Evolutionary conservation across 2,329 filamentous ascomycete species (phyloP).

Genomic region (Diaporthe amygdali): DNA sequence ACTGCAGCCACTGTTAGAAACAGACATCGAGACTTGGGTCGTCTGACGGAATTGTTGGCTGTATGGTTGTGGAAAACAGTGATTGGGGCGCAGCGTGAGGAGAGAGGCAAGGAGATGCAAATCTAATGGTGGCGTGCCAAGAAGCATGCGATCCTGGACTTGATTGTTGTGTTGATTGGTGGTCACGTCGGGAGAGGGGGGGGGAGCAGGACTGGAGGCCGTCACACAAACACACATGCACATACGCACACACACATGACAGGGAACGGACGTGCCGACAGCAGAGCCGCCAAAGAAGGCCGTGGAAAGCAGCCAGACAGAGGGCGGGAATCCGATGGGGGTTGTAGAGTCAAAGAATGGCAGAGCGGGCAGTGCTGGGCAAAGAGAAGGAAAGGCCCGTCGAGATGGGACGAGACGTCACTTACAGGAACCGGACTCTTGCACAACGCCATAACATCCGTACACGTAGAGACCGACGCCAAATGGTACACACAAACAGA

Average conservation of each 20-base stretch:
- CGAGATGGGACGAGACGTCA: slow-evolving; percentile 24
- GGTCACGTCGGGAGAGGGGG: background rate
- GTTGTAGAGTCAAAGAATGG: background rate
- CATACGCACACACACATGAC: no score
- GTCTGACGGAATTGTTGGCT: background rate
- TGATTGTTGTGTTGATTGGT: background rate
- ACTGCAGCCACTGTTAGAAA: slow-evolving; percentile 21
- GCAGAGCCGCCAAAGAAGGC: background rate
- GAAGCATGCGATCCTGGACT: background rate
- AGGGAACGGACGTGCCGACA: background rate
- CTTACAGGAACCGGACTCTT: slow-evolving; percentile 25
- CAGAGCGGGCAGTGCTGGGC: background rate
- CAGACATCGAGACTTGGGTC: background rate
- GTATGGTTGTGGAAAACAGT: background rate
- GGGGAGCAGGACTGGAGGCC: slow-evolving; percentile 1
- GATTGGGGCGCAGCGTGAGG: background rate
- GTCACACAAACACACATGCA: background rate
- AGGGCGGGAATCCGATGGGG: slow-evolving; percentile 5
- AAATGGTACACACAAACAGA: background rate
- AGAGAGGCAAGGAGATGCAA: slow-evolving; percentile 9
- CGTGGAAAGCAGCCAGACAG: background rate
- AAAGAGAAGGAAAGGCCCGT: background rate
- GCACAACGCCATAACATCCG: slow-evolving; percentile 25
- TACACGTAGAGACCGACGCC: slow-evolving; percentile 8
- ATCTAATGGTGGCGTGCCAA: slow-evolving; percentile 6